Conservation (phyloP, 2,329 filamentous ascomycete genomes). For the Diaporthe aspalathi region DNA sequence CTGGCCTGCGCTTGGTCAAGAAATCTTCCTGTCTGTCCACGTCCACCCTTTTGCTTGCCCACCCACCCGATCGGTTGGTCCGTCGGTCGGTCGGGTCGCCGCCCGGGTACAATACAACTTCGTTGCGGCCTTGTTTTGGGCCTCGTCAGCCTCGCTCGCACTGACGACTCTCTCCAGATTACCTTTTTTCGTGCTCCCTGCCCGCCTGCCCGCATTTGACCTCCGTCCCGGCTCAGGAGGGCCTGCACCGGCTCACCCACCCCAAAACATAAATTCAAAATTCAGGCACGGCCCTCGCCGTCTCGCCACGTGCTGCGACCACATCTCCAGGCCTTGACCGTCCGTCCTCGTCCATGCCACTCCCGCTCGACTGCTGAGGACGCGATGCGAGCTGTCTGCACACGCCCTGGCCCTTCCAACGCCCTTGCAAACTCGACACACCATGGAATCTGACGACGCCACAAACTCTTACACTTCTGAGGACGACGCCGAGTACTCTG, state of each 20-base stretch:
- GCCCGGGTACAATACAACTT: slow-evolving; percentile 10
- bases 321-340: background rate
- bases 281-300: background rate
- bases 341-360: background rate
- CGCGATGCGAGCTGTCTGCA: slow-evolving; percentile 33
- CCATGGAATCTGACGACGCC: slow-evolving; percentile 44
- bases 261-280: background rate
- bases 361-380: slow-evolving; percentile 11
- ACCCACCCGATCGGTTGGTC: slow-evolving; percentile 4
- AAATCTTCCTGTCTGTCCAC: background rate
- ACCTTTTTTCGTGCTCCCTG: background rate
- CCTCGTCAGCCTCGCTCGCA: slow-evolving; percentile 14
- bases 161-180: slow-evolving; percentile 9
- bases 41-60: background rate
- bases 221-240: background rate
- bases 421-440: slow-evolving; percentile 29
- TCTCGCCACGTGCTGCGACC: background rate
- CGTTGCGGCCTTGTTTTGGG: slow-evolving; percentile 26
- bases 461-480: slow-evolving; percentile 44
- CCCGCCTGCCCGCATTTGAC: background rate
- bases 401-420: slow-evolving; percentile 24
- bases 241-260: background rate
- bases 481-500: slow-evolving; percentile 54
- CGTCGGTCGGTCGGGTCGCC: too few species aligned
- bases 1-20: background rate